Evolutionary conservation across 352 stramenopile genomes (phyloP).

Genomic region (Pythium grandisporangium): DNA sequence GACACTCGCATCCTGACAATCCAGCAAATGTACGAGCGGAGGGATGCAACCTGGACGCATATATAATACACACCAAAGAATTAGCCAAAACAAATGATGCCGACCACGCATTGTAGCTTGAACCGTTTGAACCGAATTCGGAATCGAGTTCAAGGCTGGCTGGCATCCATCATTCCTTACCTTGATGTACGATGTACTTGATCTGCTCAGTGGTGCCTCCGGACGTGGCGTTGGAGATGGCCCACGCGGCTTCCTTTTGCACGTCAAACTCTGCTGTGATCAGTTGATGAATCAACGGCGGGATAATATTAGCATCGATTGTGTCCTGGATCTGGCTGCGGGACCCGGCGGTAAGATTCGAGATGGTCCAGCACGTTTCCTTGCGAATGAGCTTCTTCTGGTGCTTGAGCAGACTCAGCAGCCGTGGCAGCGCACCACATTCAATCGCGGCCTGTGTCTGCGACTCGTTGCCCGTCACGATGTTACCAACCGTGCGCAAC

Average conservation of each 20-base stretch:
- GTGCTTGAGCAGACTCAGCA: conserved; percentile 64
- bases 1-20: conserved; percentile 92
- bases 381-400: conserved; percentile 77
- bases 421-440: conserved; percentile 28
- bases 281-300: conserved; percentile 50
- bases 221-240: conserved; percentile 72
- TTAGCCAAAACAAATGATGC: too few relatives aligned
- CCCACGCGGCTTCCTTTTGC: conserved; percentile 80
- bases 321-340: conserved; percentile 67
- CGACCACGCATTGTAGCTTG: too few relatives aligned
- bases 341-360: conserved; percentile 73
- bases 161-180: too few relatives aligned
- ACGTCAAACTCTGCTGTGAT: conserved; percentile 66
- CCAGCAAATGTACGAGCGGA: conserved; percentile 93
- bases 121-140: too few relatives aligned
- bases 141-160: too few relatives aligned
- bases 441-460: conserved; percentile 72
- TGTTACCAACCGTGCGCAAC: conserved; percentile 95
- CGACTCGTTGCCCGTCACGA: conserved; percentile 94
- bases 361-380: conserved; percentile 79
- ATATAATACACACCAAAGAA: too few relatives aligned
- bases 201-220: conserved; percentile 89
- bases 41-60: conserved; percentile 85
- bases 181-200: conserved; percentile 95
- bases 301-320: conserved; percentile 69